phyloP scores from a whole-genome alignment of 2,329 filamentous ascomycete species.

The Magnaporthiopsis incrustans region DNA sequence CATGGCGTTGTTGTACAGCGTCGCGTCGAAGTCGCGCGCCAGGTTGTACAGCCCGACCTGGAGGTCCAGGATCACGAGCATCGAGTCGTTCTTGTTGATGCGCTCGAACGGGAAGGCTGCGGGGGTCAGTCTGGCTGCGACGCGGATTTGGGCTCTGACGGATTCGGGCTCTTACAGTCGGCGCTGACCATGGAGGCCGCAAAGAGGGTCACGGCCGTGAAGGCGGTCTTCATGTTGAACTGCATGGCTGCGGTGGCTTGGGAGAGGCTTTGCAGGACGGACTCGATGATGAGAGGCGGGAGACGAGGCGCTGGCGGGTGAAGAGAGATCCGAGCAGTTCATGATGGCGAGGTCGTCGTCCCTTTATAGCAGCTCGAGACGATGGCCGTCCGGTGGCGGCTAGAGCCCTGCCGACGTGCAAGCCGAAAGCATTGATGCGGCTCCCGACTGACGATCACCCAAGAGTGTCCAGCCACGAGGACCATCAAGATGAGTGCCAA shows the following conservation, averaged over 20 bases:
- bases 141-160: not conserved
- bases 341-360: too few species aligned
- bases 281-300: too few species aligned
- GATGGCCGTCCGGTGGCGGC: too few species aligned
- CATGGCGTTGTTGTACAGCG: constrained; percentile 58
- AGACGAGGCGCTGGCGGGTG: too few species aligned
- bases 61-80: constrained; percentile 50
- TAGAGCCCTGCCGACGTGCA: too few species aligned
- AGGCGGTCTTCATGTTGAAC: constrained; percentile 5
- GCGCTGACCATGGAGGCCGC: constrained; percentile 3
- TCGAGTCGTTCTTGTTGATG: constrained; percentile 22
- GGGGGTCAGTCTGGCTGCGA: not conserved
- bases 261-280: constrained; percentile 5
- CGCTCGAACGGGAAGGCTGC: constrained; percentile 18
- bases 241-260: not conserved
- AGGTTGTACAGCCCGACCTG: constrained; percentile 51
- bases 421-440: too few species aligned
- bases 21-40: constrained; percentile 59
- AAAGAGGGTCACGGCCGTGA: not conserved
- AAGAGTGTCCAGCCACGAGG: too few species aligned
- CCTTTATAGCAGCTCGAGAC: too few species aligned
- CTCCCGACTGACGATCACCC: too few species aligned
- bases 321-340: too few species aligned
- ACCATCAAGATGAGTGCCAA: too few species aligned
- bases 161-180: constrained; percentile 1